phyloP scores from a whole-genome alignment of 768 basidiomycete genomes.

The Pholiota conissans region DNA sequence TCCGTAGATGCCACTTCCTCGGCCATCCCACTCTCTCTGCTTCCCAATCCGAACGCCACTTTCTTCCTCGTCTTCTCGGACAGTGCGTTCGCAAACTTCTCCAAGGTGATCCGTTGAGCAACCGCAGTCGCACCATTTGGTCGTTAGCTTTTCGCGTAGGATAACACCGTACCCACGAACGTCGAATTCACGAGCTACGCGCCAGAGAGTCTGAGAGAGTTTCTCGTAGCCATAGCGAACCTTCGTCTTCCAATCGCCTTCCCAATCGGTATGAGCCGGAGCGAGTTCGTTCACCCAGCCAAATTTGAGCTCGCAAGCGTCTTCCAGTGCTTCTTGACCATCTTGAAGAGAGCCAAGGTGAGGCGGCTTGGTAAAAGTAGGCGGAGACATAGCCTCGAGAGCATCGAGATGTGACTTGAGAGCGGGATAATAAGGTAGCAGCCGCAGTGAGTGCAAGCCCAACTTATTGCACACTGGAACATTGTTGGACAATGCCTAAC shows the following conservation, averaged over 20 bases:
- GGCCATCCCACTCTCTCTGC: constrained; percentile 75
- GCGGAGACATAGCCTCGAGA: constrained; percentile 56
- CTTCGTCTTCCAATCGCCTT: constrained; percentile 57
- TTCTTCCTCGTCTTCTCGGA: constrained; percentile 68
- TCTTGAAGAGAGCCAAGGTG: constrained; percentile 60
- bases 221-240: constrained; percentile 66
- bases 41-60: constrained; percentile 59
- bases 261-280: constrained; percentile 43
- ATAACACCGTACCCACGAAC: constrained; percentile 71
- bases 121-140: constrained; percentile 81
- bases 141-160: constrained; percentile 68
- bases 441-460: constrained; percentile 65
- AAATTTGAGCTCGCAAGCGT: constrained; percentile 61
- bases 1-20: constrained; percentile 68
- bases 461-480: constrained; percentile 62
- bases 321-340: constrained; percentile 63
- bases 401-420: constrained; percentile 62
- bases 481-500: constrained; percentile 69
- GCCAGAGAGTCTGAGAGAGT: constrained; percentile 64
- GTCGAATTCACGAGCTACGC: constrained; percentile 69
- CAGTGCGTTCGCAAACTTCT: constrained; percentile 75
- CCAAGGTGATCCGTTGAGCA: constrained; percentile 79
- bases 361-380: constrained; percentile 64
- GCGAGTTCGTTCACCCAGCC: constrained; percentile 35
- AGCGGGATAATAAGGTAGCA: constrained; percentile 60